Percentiles rank a stretch among this genome's conserved stretches.
Evolutionary conservation across 1,284 basidiomycete genomes (phyloP).

Genomic region (Schizophyllum commune): DNA sequence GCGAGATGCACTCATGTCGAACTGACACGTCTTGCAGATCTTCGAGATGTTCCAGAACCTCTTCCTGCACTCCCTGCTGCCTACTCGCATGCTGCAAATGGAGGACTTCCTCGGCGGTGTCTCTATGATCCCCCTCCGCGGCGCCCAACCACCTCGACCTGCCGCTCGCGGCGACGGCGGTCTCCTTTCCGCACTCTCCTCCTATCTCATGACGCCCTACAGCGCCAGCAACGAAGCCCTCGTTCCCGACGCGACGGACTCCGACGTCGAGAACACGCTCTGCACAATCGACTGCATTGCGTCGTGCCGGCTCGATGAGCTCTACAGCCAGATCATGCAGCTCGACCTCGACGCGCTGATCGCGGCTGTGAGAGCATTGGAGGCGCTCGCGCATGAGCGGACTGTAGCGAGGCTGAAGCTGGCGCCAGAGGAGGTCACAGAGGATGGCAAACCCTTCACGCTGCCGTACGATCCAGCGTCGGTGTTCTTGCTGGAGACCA

Average conservation of each 20-base stretch:
- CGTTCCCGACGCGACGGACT: constrained; percentile 77
- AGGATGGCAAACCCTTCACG: constrained; percentile 24
- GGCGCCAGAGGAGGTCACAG: not conserved
- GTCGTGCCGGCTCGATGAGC: constrained; percentile 89
- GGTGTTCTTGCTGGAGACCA: constrained; percentile 89
- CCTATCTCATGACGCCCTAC: constrained; percentile 96
- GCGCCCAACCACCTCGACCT: constrained; percentile 60
- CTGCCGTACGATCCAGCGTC: constrained; percentile 92
- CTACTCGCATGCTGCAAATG: constrained; percentile 87
- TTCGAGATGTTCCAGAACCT: constrained; percentile 98
- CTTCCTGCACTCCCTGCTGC: constrained; percentile 89
- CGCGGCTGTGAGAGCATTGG: constrained; percentile 80
- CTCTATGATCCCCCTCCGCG: constrained; percentile 82
- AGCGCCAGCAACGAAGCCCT: constrained; percentile 60
- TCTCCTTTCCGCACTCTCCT: constrained; percentile 88
- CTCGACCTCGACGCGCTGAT: constrained; percentile 74
- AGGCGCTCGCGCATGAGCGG: constrained; percentile 81
- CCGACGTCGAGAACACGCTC: constrained; percentile 90
- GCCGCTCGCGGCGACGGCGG: constrained; percentile 74
- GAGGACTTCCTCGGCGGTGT: constrained; percentile 91
- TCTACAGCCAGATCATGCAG: constrained; percentile 88
- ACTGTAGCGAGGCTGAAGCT: constrained; percentile 65
- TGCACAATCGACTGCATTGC: constrained; percentile 94
- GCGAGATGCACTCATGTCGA: too few relatives aligned
- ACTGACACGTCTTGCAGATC: constrained; percentile 64